Evolutionary conservation across 176 grass and related monocot species (phyloP).

Genomic region (Secale cereale): DNA sequence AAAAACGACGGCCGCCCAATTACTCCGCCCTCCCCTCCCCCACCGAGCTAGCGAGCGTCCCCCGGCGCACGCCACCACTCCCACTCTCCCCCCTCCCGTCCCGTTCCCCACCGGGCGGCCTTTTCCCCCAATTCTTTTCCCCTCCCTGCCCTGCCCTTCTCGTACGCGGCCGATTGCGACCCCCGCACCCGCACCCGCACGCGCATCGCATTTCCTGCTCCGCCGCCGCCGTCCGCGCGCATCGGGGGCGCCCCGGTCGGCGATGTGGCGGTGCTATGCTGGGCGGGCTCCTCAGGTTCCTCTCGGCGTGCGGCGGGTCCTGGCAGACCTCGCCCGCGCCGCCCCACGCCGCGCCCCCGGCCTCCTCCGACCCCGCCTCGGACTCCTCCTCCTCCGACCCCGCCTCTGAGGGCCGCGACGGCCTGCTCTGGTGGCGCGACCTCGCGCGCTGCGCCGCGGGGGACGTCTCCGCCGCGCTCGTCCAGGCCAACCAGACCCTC

Average conservation of each 20-base stretch:
- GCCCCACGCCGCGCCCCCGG: not conserved
- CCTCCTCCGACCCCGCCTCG: not conserved
- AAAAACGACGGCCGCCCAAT: conserved; percentile 7
- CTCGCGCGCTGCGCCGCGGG: conserved; percentile 54
- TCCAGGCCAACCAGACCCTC: conserved; percentile 85
- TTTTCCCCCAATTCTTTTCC: not conserved
- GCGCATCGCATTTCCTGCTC: not conserved
- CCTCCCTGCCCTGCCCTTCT: conserved; percentile 21
- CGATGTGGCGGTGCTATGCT: conserved; percentile 90
- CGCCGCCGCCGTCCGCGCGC: conserved; percentile 19
- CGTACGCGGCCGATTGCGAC: conserved; percentile 46
- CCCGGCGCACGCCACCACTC: conserved; percentile 4
- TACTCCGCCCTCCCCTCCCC: not conserved
- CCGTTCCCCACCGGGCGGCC: not conserved
- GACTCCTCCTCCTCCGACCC: not conserved
- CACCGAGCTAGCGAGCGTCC: not conserved
- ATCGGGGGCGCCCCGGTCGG: conserved; percentile 46
- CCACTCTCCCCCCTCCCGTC: no score
- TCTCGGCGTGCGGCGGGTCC: conserved; percentile 64
- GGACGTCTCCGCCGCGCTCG: conserved; percentile 71
- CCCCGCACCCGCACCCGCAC: not conserved
- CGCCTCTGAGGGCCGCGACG: conserved; percentile 41
- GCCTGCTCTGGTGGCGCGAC: conserved; percentile 73
- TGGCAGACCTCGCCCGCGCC: conserved; percentile 21
- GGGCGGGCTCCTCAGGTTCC: conserved; percentile 68